Percentiles rank a stretch among this genome's conserved stretches.
Evolutionary conservation across 2,329 filamentous ascomycete species (phyloP).

Genomic region (Thielaviopsis musarum): DNA sequence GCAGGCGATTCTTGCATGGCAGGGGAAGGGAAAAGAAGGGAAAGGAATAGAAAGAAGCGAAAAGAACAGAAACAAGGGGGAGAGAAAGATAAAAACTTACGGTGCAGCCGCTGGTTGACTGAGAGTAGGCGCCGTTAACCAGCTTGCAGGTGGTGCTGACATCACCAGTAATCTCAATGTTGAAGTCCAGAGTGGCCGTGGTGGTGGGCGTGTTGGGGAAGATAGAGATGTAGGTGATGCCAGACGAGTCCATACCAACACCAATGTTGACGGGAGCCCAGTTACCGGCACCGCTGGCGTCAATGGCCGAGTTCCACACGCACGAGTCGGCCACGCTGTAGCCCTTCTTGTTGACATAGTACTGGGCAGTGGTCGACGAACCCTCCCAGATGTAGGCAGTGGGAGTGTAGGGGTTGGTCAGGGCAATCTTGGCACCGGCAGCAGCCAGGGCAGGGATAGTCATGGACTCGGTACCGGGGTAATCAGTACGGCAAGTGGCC

Average conservation of each 20-base stretch:
- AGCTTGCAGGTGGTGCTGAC: conserved; percentile 43
- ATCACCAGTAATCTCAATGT: conserved; percentile 59
- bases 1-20: not conserved
- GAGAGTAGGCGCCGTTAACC: conserved; percentile 43
- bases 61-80: not conserved
- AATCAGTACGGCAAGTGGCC: conserved; percentile 84
- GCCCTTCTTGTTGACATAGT: conserved; percentile 85
- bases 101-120: conserved; percentile 51
- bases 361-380: conserved; percentile 70
- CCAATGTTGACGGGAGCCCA: conserved; percentile 78
- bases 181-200: conserved; percentile 53
- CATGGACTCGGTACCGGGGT: conserved; percentile 83
- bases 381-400: conserved; percentile 67
- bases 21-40: not conserved
- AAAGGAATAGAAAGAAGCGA: conserved; percentile 3
- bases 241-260: conserved; percentile 48
- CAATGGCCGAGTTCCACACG: conserved; percentile 44
- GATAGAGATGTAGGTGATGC: conserved; percentile 63
- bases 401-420: conserved; percentile 60
- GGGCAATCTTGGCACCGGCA: conserved; percentile 38
- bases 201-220: conserved; percentile 73
- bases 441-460: conserved; percentile 54
- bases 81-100: conserved; percentile 38
- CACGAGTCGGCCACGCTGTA: conserved; percentile 51
- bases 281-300: conserved; percentile 51